A percentile compares a stretch with the other conserved stretches of the same genome.
Conservation (phyloP, 2,329 filamentous ascomycete species). For the Aspergillus sp. region DNA sequence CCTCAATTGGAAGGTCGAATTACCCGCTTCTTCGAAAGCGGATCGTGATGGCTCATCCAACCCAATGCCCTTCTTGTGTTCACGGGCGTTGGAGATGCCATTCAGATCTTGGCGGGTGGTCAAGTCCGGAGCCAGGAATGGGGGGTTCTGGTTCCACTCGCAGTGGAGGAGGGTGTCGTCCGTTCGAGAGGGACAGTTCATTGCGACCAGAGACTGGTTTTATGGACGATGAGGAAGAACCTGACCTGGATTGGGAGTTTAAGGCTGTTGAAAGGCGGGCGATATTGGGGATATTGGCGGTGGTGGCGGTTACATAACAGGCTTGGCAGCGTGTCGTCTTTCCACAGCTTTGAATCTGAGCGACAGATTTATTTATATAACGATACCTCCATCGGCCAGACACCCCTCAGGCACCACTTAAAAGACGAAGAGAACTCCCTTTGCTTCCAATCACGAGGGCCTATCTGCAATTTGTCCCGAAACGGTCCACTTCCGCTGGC, state of each 20-base stretch:
- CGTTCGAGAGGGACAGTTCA: slow-evolving; percentile 57
- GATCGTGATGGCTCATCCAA: slow-evolving; percentile 1
- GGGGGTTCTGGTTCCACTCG: slow-evolving; percentile 55
- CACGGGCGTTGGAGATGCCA: slow-evolving; percentile 52
- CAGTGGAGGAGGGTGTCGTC: slow-evolving; percentile 49
- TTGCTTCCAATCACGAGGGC: too few relatives aligned
- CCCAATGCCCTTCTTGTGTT: slow-evolving; percentile 26
- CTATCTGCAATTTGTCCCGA: too few relatives aligned
- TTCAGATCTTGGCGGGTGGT: slow-evolving; percentile 57
- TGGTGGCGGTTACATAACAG: neutral
- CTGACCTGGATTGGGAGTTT: too few relatives aligned
- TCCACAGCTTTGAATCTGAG: too few relatives aligned
- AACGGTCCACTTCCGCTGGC: too few relatives aligned
- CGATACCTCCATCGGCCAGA: too few relatives aligned
- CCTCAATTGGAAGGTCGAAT: neutral
- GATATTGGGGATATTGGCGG: neutral
- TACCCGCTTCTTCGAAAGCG: neutral
- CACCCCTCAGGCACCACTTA: too few relatives aligned
- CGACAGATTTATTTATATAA: too few relatives aligned
- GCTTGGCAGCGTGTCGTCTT: neutral
- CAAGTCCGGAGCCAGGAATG: slow-evolving; percentile 46
- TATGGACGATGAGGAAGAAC: neutral
- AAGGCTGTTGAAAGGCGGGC: too few relatives aligned
- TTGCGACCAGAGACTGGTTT: slow-evolving; percentile 18
- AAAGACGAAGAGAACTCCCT: too few relatives aligned